Conservation (phyloP, 208 protist genomes). For the Wallacemonas sp. region DNA sequence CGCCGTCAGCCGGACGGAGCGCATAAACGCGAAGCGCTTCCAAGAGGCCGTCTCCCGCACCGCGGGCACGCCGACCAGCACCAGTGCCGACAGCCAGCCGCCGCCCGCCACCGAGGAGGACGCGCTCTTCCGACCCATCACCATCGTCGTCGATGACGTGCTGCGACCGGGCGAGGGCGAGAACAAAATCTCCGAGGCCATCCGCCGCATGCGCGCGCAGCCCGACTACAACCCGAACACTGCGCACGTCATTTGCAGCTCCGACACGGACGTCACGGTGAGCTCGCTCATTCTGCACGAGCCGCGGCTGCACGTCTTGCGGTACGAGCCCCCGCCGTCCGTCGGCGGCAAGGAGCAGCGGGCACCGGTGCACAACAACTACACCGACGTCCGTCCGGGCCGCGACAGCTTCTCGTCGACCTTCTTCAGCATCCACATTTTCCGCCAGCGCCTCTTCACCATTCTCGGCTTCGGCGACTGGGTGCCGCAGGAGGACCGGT, state of each 20-base stretch:
- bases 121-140: constrained; percentile 43
- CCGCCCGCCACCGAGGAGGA: neutral
- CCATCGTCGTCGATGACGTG: constrained; percentile 95
- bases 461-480: constrained; percentile 26
- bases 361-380: constrained; percentile 15
- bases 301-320: constrained; percentile 95
- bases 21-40: constrained; percentile 85
- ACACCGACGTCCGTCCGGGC: constrained; percentile 1
- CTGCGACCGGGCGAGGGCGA: constrained; percentile 97
- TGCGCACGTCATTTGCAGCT: constrained; percentile 97
- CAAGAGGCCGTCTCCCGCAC: constrained; percentile 34
- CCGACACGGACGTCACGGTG: constrained; percentile 99
- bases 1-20: constrained; percentile 77
- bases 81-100: neutral
- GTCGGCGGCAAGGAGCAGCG: constrained; percentile 36
- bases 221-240: constrained; percentile 97
- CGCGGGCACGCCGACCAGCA: neutral
- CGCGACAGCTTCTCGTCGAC: constrained; percentile 74
- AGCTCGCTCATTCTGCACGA: constrained; percentile 97
- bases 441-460: constrained; percentile 65
- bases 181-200: constrained; percentile 88
- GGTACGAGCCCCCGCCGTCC: constrained; percentile 93
- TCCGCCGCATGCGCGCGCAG: constrained; percentile 76
- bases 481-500: constrained; percentile 6
- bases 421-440: constrained; percentile 87